These are phyloP conservation scores for Pythium coloratum DNA, from an alignment of 352 stramenopile genomes.

Conservation along the genomic window DNA sequence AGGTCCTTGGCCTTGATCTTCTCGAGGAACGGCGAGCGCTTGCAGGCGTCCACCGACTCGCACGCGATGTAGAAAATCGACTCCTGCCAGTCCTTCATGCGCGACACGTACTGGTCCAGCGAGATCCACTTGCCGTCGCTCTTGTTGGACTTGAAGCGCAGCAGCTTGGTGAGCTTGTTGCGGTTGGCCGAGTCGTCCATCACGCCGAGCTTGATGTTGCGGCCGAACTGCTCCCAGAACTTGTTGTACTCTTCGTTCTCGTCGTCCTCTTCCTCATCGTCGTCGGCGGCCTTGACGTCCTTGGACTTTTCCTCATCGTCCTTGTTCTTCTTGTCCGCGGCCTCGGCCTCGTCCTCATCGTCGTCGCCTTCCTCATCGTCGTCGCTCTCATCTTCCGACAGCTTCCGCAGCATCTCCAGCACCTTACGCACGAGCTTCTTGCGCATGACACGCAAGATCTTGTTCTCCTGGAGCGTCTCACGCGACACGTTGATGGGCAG, in stretches of 20 bases:
- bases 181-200: constrained; percentile 98
- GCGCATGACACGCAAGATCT: constrained; percentile 98
- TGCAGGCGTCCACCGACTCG: constrained; percentile 90
- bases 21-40: constrained; percentile 97
- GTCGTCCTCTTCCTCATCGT: constrained; percentile 58
- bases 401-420: constrained; percentile 97
- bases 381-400: constrained; percentile 91
- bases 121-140: constrained; percentile 91
- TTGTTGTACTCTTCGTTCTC: constrained; percentile 93
- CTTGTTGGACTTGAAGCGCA: constrained; percentile 97
- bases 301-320: constrained; percentile 76
- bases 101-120: constrained; percentile 95
- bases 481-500: constrained; percentile 99
- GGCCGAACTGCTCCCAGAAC: constrained; percentile 98
- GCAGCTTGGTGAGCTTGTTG: constrained; percentile 94
- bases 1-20: constrained; percentile 96
- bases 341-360: constrained; percentile 34
- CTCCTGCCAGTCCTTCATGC: constrained; percentile 99
- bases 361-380: constrained; percentile 56
- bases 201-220: constrained; percentile 98
- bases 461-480: constrained; percentile 99
- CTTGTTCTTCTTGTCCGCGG: constrained; percentile 46
- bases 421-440: constrained; percentile 99
- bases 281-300: constrained; percentile 51
- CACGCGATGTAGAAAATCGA: constrained; percentile 99